These are phyloP conservation scores for Colletotrichum eleusines DNA, from an alignment of 2,329 filamentous ascomycete species.

Conservation along the genomic window DNA sequence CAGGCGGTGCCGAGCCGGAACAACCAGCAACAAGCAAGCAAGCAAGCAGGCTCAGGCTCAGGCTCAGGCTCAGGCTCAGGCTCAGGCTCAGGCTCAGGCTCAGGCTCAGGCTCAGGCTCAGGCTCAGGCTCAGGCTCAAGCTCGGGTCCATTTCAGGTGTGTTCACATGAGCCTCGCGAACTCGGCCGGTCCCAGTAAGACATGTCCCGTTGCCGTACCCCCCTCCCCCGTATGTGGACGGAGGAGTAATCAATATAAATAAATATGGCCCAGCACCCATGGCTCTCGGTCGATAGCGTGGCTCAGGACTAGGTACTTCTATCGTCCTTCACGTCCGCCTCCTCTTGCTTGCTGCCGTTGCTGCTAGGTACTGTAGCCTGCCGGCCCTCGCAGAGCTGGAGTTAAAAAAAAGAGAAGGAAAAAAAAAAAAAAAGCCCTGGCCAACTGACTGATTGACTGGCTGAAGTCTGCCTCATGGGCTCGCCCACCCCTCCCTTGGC, in stretches of 20 bases:
- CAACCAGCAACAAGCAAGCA: not conserved
- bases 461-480: slow-evolving; percentile 1
- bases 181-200: slow-evolving; percentile 19
- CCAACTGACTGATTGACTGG: not conserved
- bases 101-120: not conserved
- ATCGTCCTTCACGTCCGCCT: slow-evolving; percentile 15
- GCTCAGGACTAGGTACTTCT: slow-evolving; percentile 20
- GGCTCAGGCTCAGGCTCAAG: not conserved
- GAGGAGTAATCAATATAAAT: not conserved
- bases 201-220: not conserved
- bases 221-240: not conserved
- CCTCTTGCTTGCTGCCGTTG: not conserved
- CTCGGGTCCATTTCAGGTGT: slow-evolving; percentile 3
- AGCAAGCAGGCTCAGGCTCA: not conserved
- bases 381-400: not conserved
- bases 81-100: not conserved
- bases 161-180: slow-evolving; percentile 13
- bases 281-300: not conserved
- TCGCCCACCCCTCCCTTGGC: too few species aligned
- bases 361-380: too few species aligned
- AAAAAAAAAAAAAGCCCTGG: too few species aligned
- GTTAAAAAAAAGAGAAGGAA: too few species aligned
- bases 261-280: not conserved
- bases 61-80: not conserved
- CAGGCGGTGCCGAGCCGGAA: not conserved